Evolutionary conservation across 805 yeast genomes (phyloP).

Genomic region (Wickerhamiella siamensis): DNA sequence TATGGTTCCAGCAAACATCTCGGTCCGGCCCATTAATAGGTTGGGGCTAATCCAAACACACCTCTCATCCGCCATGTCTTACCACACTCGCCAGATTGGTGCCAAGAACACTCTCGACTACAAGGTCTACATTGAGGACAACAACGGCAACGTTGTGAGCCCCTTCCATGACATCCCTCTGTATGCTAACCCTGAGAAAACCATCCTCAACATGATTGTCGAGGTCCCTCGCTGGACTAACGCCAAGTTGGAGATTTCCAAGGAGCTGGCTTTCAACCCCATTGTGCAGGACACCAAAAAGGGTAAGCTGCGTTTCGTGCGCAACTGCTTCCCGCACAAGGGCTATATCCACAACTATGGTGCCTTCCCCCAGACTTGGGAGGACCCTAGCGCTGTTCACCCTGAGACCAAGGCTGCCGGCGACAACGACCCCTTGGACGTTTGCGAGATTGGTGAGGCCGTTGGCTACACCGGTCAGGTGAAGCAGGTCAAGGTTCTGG

Average conservation of each 20-base stretch:
- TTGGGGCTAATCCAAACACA: constrained; percentile 11
- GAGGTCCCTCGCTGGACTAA: constrained; percentile 99
- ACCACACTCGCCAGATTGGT: constrained; percentile 84
- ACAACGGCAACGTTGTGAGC: constrained; percentile 76
- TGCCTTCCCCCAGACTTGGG: constrained; percentile 99
- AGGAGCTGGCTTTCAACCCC: constrained; percentile 76
- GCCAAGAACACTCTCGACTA: constrained; percentile 91
- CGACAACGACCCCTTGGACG: constrained; percentile 92
- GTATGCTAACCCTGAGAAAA: constrained; percentile 85
- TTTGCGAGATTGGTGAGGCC: constrained; percentile 69
- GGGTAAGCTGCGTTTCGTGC: constrained; percentile 88
- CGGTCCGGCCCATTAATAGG: constrained; percentile 4
- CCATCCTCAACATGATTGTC: constrained; percentile 78
- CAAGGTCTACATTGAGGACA: constrained; percentile 81
- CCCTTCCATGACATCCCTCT: constrained; percentile 91
- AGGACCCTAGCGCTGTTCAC: constrained; percentile 57
- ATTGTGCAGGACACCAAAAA: constrained; percentile 94
- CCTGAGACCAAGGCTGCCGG: constrained; percentile 44
- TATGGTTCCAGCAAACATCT: not conserved
- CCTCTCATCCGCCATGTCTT: constrained; percentile 25
- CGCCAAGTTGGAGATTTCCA: constrained; percentile 89
- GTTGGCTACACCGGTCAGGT: constrained; percentile 53
- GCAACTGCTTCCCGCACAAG: constrained; percentile 97
- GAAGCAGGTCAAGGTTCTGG: constrained; percentile 80
- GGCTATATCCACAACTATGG: constrained; percentile 98